A percentile compares a stretch with the other conserved stretches of the same genome.
Evolutionary conservation across 2,329 filamentous ascomycete genomes (phyloP).

Genomic region (Trichoderma citrinoviride): DNA sequence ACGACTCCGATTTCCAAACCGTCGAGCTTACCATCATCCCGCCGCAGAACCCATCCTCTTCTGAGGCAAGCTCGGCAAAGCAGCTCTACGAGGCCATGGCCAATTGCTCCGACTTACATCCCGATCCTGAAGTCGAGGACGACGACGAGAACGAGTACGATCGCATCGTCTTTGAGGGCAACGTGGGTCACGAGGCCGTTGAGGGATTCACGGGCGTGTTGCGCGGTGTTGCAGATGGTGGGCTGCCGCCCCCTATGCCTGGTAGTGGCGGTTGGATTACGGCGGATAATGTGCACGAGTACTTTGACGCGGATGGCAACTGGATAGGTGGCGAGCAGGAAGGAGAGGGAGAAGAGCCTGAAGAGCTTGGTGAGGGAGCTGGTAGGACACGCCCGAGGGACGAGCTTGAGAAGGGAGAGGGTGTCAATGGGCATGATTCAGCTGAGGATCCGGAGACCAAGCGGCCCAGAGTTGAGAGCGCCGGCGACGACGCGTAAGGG

Average conservation of each 20-base stretch:
- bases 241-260: conserved; percentile 64
- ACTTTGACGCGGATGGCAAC: conserved; percentile 77
- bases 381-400: conserved; percentile 43
- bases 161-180: conserved; percentile 56
- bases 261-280: conserved; percentile 85
- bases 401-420: conserved; percentile 48
- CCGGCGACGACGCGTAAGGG: background rate
- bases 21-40: conserved; percentile 68
- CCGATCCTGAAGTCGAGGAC: conserved; percentile 63
- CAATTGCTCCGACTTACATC: conserved; percentile 72
- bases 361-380: conserved; percentile 61
- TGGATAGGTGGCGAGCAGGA: conserved; percentile 55
- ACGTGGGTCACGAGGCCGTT: conserved; percentile 48
- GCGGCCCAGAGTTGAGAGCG: conserved; percentile 41
- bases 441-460: conserved; percentile 47
- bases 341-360: conserved; percentile 41
- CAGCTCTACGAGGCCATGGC: conserved; percentile 68
- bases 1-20: conserved; percentile 63
- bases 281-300: conserved; percentile 83
- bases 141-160: conserved; percentile 55
- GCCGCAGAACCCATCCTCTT: conserved; percentile 25
- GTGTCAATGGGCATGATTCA: conserved; percentile 44
- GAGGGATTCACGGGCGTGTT: conserved; percentile 58
- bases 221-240: conserved; percentile 46
- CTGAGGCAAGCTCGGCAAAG: conserved; percentile 25